These are phyloP conservation scores for Nothophaeocryptopus gaeumannii DNA, from an alignment of 2,329 filamentous ascomycete species.

Conservation along the genomic window DNA sequence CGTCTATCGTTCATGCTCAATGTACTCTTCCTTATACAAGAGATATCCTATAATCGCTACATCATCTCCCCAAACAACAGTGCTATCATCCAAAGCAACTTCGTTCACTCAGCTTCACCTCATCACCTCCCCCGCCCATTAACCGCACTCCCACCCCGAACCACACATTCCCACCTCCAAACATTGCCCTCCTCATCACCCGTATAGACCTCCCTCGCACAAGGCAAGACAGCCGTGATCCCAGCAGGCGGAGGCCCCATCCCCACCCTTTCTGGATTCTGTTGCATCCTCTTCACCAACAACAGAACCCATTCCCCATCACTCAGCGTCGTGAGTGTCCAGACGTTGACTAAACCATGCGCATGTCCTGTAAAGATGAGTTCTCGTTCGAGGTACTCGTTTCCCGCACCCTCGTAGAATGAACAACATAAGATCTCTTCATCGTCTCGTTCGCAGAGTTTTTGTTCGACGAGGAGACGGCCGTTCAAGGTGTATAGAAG, in stretches of 20 bases:
- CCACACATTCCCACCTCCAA: conserved; percentile 38
- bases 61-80: too few relatives aligned
- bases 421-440: conserved; percentile 79
- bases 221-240: conserved; percentile 82
- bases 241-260: conserved; percentile 63
- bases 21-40: too few relatives aligned
- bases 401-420: conserved; percentile 87
- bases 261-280: conserved; percentile 62
- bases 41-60: too few relatives aligned
- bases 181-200: conserved; percentile 92
- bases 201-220: conserved; percentile 81
- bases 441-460: conserved; percentile 62
- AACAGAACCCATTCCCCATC: conserved; percentile 71
- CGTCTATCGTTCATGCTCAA: too few relatives aligned
- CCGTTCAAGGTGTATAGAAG: conserved; percentile 87
- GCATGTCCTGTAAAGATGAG: conserved; percentile 87
- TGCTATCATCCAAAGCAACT: too few relatives aligned
- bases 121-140: conserved; percentile 20
- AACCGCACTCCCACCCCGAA: conserved; percentile 18
- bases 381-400: conserved; percentile 86
- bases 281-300: conserved; percentile 73
- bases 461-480: conserved; percentile 74
- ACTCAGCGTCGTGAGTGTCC: conserved; percentile 53
- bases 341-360: conserved; percentile 76
- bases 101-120: not conserved